Conservation (phyloP, 164 flowering plant species). For the Vitis riparia region DNA sequence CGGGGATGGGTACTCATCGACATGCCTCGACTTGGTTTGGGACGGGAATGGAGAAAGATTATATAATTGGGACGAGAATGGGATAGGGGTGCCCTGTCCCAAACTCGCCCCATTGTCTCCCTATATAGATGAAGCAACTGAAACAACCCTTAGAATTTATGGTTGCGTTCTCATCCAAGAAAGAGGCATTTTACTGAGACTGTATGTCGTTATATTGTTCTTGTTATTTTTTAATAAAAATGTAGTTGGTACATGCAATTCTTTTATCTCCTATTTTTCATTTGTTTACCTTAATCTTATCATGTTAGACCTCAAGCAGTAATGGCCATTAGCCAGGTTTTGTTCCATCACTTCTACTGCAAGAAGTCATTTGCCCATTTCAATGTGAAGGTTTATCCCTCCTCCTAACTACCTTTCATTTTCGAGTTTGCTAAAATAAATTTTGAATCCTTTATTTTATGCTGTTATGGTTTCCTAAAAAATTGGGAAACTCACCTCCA, state of each 20-base stretch:
- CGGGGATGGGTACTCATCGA: no score
- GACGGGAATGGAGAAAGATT: no score
- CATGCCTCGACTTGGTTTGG: no score
- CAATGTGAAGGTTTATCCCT: slow-evolving; percentile 71
- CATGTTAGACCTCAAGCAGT: slow-evolving; percentile 81
- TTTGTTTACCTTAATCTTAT: slow-evolving; percentile 18
- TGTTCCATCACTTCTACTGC: slow-evolving; percentile 94
- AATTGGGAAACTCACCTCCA: not conserved
- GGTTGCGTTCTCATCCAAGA: slow-evolving; percentile 96
- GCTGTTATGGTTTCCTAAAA: no score
- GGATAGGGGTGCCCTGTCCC: no score
- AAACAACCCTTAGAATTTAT: slow-evolving; percentile 78
- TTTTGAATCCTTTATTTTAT: no score
- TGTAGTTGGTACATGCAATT: not conserved
- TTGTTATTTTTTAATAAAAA: not conserved
- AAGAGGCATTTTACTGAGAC: slow-evolving; percentile 75
- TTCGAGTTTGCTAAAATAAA: not conserved
- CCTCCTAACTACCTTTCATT: not conserved
- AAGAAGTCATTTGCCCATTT: slow-evolving; percentile 92
- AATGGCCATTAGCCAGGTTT: slow-evolving; percentile 97
- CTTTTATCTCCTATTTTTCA: not conserved
- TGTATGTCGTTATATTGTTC: slow-evolving; percentile 44
- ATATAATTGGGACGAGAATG: no score
- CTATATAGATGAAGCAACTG: slow-evolving; percentile 39
- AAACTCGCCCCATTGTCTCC: no score